Conservation (phyloP, 192 early-diverging fungal genomes). For the Diversispora epigaea region DNA sequence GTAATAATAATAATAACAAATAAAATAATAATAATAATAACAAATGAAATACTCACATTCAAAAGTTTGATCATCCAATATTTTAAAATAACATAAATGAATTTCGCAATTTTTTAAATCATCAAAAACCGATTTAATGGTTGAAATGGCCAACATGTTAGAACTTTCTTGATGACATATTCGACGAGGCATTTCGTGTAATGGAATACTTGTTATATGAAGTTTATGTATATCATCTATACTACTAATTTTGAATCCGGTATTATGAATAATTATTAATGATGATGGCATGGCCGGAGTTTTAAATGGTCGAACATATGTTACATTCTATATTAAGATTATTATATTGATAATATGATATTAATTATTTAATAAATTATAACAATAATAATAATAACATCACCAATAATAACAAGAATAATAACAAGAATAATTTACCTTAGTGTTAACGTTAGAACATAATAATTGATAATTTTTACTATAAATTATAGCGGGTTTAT, state of each 20-base stretch:
- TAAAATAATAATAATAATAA: neutral
- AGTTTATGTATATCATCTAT: constrained; percentile 84
- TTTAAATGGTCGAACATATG: constrained; percentile 64
- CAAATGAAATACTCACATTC: constrained; percentile 54
- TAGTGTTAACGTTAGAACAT: constrained; percentile 83
- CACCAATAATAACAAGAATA: neutral
- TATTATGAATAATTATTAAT: constrained; percentile 65
- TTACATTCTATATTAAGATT: constrained; percentile 63
- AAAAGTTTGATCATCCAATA: constrained; percentile 74
- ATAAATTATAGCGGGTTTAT: constrained; percentile 80
- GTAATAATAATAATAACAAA: neutral
- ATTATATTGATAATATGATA: neutral
- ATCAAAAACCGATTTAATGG: constrained; percentile 29
- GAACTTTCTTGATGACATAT: constrained; percentile 61
- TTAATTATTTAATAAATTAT: too few species aligned
- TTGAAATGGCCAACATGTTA: constrained; percentile 66
- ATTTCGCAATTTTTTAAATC: neutral
- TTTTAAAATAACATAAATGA: constrained; percentile 41
- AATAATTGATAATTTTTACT: constrained; percentile 65
- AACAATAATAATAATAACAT: neutral
- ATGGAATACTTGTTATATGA: constrained; percentile 68
- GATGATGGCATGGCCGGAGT: constrained; percentile 50
- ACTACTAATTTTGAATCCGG: constrained; percentile 64
- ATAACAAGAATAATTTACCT: constrained; percentile 41
- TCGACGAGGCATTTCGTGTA: constrained; percentile 68